phyloP scores from a whole-genome alignment of 2,329 filamentous ascomycete species.

The Trichoderma aggressivum region DNA sequence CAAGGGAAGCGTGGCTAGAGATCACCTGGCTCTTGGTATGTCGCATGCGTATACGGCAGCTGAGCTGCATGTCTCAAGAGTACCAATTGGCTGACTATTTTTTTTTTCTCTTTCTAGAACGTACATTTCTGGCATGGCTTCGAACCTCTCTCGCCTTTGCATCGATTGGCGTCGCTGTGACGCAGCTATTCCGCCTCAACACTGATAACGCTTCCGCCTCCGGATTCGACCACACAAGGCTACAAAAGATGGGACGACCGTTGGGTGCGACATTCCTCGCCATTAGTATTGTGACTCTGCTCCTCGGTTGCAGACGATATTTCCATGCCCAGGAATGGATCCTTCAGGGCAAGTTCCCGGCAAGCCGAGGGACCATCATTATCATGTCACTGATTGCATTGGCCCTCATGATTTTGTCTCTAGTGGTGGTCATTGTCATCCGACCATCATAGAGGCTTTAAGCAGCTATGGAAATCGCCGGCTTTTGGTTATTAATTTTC shows the following conservation, averaged over 20 bases:
- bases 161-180: slow-evolving; percentile 78
- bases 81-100: background rate
- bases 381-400: slow-evolving; percentile 64
- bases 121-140: slow-evolving; percentile 83
- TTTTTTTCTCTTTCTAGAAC: slow-evolving; percentile 49
- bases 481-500: background rate
- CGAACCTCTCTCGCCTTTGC: slow-evolving; percentile 79
- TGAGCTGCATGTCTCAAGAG: slow-evolving; percentile 4
- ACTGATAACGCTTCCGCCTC: slow-evolving; percentile 42
- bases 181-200: slow-evolving; percentile 81
- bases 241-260: slow-evolving; percentile 67
- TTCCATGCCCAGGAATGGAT: slow-evolving; percentile 77
- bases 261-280: slow-evolving; percentile 73
- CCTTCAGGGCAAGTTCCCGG: slow-evolving; percentile 74
- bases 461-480: background rate
- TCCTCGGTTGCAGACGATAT: slow-evolving; percentile 75
- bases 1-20: slow-evolving; percentile 77
- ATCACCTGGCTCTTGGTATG: slow-evolving; percentile 75
- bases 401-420: slow-evolving; percentile 57
- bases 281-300: slow-evolving; percentile 70
- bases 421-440: slow-evolving; percentile 58
- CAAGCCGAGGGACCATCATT: slow-evolving; percentile 71
- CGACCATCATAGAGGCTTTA: slow-evolving; percentile 32
- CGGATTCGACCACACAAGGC: slow-evolving; percentile 37
- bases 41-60: background rate